phyloP scores from a whole-genome alignment of 805 yeast species.

The Pichia manshurica region DNA sequence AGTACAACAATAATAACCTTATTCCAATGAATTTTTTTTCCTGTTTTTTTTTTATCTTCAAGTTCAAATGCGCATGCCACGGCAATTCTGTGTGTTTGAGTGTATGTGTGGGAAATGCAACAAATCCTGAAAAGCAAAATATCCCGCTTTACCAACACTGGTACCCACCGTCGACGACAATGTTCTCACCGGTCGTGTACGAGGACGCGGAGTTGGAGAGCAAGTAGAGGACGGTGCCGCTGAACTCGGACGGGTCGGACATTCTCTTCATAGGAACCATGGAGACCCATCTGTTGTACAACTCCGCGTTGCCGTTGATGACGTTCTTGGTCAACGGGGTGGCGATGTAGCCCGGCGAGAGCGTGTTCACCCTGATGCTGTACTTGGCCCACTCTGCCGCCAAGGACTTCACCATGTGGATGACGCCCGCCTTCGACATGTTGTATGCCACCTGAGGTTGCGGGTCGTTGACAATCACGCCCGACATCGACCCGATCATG shows the following conservation, averaged over 20 bases:
- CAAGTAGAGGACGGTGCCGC: slow-evolving; percentile 69
- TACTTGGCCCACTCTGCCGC: slow-evolving; percentile 81
- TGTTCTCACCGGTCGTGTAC: slow-evolving; percentile 79
- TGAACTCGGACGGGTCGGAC: slow-evolving; percentile 82
- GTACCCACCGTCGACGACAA: slow-evolving; percentile 84
- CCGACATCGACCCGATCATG: slow-evolving; percentile 75
- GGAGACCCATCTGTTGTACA: slow-evolving; percentile 68
- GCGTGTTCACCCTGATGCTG: slow-evolving; percentile 69
- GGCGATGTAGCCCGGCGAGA: slow-evolving; percentile 76
- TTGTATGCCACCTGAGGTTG: slow-evolving; percentile 78
- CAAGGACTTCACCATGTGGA: slow-evolving; percentile 67
- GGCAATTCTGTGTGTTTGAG: too few relatives aligned
- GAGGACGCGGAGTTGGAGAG: slow-evolving; percentile 65
- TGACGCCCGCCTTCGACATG: slow-evolving; percentile 83
- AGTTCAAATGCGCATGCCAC: too few relatives aligned
- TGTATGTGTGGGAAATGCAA: too few relatives aligned
- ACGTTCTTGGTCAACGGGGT: slow-evolving; percentile 76
- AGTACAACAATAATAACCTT: too few relatives aligned
- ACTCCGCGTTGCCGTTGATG: slow-evolving; percentile 47
- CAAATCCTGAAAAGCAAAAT: too few relatives aligned
- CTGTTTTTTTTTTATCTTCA: too few relatives aligned
- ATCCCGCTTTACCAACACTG: slow-evolving; percentile 58
- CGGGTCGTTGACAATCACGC: slow-evolving; percentile 70
- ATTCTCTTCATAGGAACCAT: slow-evolving; percentile 73
- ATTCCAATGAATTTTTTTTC: too few relatives aligned